Base-by-base conservation (phyloP, 139 green algal species). In the Picochlorum sp. region DNA sequence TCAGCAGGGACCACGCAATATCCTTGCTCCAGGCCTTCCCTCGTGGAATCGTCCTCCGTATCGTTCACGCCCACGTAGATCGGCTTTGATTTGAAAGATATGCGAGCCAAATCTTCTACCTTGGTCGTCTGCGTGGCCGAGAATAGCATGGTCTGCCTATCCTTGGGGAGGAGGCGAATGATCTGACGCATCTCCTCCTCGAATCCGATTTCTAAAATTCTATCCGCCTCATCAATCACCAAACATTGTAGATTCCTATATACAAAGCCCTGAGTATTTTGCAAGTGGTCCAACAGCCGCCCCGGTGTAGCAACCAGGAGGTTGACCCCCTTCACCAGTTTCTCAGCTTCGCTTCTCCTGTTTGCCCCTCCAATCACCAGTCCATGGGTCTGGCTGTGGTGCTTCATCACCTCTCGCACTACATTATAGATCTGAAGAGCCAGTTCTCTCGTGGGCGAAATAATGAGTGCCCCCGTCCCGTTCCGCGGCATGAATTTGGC, bases 161-260 rank as follows among this genome's bases (percentile, higher is more conserved):
- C 90, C 80, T 91, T 94, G 24, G 93, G 93, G 71, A 98, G 75
- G 23, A 96, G 70, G 51, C 88, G 90, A 57, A 98, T 77, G 74
- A 98, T 98, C 73, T 96, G 86, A 1, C 85, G 72, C 90, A 98
- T 95, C 75, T 98, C 93, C 80, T 98, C 91, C 81, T 98, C 93
- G 76, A 98, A 98, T 8, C 93, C 93, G 62, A 97, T 95, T 74
- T 98, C 92, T 69, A 98, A 76, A 65, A 97, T 97, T 49, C 92
- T 84, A 70, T 98, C 92, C 3, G 92, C 92, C 81, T 98, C 92
- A 65, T 98, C 92, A 67, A 97, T 95, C 45, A 96, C 85, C 41
- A 98, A 74, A 72, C 81, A 92, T n/a, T 83, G 81, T 44, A 94
- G 76, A 79, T 91, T 92, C 58, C 85, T 69, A 72, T 65, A 79